Percentiles rank a stretch among this genome's conserved stretches.
phyloP scores from a whole-genome alignment of 2,329 filamentous ascomycete species.

The Setomelanomma holmii region DNA sequence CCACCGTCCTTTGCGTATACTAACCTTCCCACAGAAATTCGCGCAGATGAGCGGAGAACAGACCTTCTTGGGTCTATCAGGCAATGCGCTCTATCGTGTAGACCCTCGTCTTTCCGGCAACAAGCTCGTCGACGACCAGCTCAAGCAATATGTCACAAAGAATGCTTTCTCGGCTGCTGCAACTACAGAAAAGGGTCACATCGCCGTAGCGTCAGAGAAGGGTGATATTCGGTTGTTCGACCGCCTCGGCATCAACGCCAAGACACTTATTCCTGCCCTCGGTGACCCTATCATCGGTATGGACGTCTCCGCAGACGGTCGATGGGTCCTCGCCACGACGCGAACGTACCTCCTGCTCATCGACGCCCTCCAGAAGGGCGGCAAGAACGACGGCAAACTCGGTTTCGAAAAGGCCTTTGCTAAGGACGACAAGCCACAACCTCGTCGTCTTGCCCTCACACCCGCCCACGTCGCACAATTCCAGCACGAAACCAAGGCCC shows the following conservation, averaged over 20 bases:
- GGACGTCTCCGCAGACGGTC: slow-evolving; percentile 93
- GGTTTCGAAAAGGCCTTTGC: slow-evolving; percentile 94
- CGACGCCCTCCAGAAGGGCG: slow-evolving; percentile 86
- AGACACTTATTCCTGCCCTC: slow-evolving; percentile 94
- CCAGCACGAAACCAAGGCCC: slow-evolving; percentile 90
- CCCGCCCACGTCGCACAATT: slow-evolving; percentile 96
- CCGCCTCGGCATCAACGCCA: slow-evolving; percentile 93
- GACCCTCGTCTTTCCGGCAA: slow-evolving; percentile 88
- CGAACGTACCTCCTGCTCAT: slow-evolving; percentile 94
- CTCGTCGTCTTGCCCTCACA: slow-evolving; percentile 84
- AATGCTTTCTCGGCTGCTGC: slow-evolving; percentile 96
- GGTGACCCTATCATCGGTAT: slow-evolving; percentile 94
- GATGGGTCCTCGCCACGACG: slow-evolving; percentile 94
- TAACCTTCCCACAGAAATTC: slow-evolving; percentile 73
- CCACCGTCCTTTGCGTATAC: slow-evolving; percentile 1
- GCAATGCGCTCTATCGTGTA: slow-evolving; percentile 90
- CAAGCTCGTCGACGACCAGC: slow-evolving; percentile 89
- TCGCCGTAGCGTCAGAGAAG: slow-evolving; percentile 96
- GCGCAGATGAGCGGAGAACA: slow-evolving; percentile 95
- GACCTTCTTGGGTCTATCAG: slow-evolving; percentile 91
- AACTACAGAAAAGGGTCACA: slow-evolving; percentile 95
- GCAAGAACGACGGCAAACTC: slow-evolving; percentile 97
- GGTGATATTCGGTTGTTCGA: slow-evolving; percentile 97
- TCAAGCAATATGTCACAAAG: slow-evolving; percentile 97
- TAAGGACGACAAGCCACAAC: slow-evolving; percentile 92